phyloP scores from a whole-genome alignment of 139 green algal species.

The Chlorella sp. region DNA sequence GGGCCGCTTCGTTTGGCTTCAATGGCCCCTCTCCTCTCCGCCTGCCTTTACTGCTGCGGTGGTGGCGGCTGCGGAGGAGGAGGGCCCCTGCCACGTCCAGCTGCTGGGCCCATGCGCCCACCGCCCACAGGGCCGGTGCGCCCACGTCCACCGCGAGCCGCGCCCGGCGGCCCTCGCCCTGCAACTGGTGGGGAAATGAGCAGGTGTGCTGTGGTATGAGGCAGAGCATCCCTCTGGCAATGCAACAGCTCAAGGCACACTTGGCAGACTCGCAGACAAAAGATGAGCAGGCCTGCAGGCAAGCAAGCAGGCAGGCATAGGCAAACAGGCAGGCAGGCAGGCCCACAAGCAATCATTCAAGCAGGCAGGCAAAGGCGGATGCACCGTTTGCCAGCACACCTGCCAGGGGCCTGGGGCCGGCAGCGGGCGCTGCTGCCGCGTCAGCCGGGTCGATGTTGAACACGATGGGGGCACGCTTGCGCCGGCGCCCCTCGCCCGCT shows the following conservation, averaged over 20 bases:
- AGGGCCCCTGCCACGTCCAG: neutral
- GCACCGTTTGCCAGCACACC: neutral
- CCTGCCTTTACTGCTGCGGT: conserved; percentile 16
- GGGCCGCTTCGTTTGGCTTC: neutral
- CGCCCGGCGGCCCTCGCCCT: neutral
- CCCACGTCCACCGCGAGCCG: neutral
- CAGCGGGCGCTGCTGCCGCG: neutral
- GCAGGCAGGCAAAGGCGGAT: no score
- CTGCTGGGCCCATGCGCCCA: neutral
- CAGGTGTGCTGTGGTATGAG: no score
- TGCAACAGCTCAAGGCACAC: no score
- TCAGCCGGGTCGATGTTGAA: neutral
- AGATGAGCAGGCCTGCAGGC: no score
- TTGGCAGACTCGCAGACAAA: no score
- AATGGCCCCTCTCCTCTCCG: no score
- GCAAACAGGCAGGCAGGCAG: no score
- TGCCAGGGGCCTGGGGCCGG: no score
- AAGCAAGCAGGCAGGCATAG: no score
- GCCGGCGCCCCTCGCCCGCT: conserved; percentile 12
- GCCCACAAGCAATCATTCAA: no score
- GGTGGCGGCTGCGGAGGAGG: conserved; percentile 5
- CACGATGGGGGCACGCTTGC: conserved; percentile 26
- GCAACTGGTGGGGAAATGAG: neutral
- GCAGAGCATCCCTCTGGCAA: no score
- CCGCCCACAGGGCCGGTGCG: no score